A percentile compares a stretch with the other conserved stretches of the same genome.
Evolutionary conservation across 1,284 basidiomycete genomes (phyloP).

Genomic region (Puccinia triticina): DNA sequence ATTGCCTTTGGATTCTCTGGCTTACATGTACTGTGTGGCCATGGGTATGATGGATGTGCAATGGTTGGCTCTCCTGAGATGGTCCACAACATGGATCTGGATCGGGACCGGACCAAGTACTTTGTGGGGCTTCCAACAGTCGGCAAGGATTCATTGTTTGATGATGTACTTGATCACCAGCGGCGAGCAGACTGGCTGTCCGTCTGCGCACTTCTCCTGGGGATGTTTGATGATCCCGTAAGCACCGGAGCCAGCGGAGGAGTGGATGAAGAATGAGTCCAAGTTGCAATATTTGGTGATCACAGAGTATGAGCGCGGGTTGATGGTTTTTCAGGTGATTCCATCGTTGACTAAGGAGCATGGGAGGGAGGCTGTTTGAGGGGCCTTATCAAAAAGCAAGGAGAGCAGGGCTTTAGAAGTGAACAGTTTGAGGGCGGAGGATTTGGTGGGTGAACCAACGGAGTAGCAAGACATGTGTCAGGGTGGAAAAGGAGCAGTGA

Average conservation of each 20-base stretch:
- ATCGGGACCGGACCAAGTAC: constrained; percentile 98
- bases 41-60: constrained; percentile 73
- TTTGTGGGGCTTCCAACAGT: too few species aligned
- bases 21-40: constrained; percentile 34
- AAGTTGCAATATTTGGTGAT: constrained; percentile 68
- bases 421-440: constrained; percentile 10
- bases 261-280: constrained; percentile 75
- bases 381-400: constrained; percentile 25
- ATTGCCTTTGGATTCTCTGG: constrained; percentile 79
- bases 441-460: background rate
- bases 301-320: too few species aligned
- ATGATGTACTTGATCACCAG: too few species aligned
- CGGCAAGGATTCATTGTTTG: too few species aligned
- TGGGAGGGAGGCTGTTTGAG: background rate
- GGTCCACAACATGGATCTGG: constrained; percentile 94
- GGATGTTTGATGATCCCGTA: constrained; percentile 94
- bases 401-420: constrained; percentile 34
- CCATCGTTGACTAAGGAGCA: constrained; percentile 44
- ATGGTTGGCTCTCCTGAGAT: constrained; percentile 67
- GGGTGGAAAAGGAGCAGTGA: background rate
- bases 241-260: constrained; percentile 88
- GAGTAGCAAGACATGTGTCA: constrained; percentile 30
- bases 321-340: constrained; percentile 30
- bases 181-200: too few species aligned
- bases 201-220: constrained; percentile 83